Percentiles rank a stretch among this genome's conserved stretches.
Evolutionary conservation across 1,284 basidiomycete species (phyloP).

Genomic region (Trametes pubescens): DNA sequence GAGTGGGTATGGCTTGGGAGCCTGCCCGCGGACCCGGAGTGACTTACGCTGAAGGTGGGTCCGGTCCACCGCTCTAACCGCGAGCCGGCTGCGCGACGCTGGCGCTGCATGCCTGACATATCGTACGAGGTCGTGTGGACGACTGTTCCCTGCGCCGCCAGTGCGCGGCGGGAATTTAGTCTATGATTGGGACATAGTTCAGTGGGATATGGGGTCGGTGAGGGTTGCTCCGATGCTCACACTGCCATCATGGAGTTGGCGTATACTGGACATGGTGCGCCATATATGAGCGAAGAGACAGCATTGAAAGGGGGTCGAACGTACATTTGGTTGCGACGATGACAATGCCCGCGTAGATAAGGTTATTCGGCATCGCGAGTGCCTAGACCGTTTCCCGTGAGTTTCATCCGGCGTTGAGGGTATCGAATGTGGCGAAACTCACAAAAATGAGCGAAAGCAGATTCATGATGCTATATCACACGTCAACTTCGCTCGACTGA

Average conservation of each 20-base stretch:
- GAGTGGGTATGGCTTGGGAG: too few species aligned
- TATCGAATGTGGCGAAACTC: not conserved
- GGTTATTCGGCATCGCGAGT: constrained; percentile 27
- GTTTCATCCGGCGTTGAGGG: not conserved
- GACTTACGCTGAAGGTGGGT: not conserved
- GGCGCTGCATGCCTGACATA: constrained; percentile 18
- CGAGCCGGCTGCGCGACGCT: not conserved
- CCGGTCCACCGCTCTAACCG: constrained; percentile 3
- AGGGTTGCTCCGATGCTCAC: constrained; percentile 5
- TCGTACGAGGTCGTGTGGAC: constrained; percentile 20
- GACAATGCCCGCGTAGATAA: constrained; percentile 27
- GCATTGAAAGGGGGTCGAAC: not conserved
- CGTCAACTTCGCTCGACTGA: not conserved
- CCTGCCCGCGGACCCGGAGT: not conserved
- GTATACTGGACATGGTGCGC: constrained; percentile 14
- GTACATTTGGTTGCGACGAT: constrained; percentile 30
- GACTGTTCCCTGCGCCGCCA: constrained; percentile 16
- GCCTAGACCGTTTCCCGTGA: constrained; percentile 8
- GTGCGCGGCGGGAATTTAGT: constrained; percentile 25
- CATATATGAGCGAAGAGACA: not conserved
- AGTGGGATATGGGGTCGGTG: too few species aligned
- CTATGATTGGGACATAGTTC: not conserved
- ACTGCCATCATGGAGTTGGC: constrained; percentile 31
- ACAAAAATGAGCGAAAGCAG: constrained; percentile 27
- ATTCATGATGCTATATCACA: constrained; percentile 23